phyloP scores from a whole-genome alignment of 2,329 filamentous ascomycete genomes.

The Tolypocladium tundrense region DNA sequence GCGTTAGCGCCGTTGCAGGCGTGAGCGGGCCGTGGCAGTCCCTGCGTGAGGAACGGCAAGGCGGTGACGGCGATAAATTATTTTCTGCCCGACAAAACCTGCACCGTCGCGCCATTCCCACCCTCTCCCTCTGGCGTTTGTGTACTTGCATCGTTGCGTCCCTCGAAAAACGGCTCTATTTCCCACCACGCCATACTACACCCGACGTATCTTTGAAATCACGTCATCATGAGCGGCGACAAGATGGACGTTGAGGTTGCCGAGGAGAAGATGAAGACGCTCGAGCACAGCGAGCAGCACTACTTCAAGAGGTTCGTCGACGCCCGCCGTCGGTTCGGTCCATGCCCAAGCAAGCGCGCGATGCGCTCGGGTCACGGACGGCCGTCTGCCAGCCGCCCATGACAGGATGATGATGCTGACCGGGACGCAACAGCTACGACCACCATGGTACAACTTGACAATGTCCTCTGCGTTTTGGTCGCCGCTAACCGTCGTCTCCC shows the following conservation, averaged over 20 bases:
- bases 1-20: not conserved
- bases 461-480: constrained; percentile 17
- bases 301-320: constrained; percentile 86
- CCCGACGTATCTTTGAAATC: not conserved
- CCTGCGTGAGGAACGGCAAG: constrained; percentile 1
- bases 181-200: not conserved
- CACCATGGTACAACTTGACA: constrained; percentile 65
- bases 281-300: constrained; percentile 94
- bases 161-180: not conserved
- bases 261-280: constrained; percentile 54
- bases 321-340: not conserved
- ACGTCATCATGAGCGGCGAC: constrained; percentile 34
- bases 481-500: not conserved
- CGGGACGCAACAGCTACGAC: constrained; percentile 63
- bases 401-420: constrained; percentile 21
- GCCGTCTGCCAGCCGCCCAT: not conserved
- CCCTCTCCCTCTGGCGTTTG: not conserved
- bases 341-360: not conserved
- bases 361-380: not conserved
- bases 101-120: constrained; percentile 1
- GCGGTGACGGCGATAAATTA: constrained; percentile 17
- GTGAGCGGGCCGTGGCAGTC: not conserved
- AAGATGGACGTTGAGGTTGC: constrained; percentile 51
- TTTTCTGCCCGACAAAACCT: constrained; percentile 20
- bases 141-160: not conserved